These are phyloP conservation scores for Lipomyces anomalus DNA, from an alignment of 805 yeast species.

Conservation along the genomic window DNA sequence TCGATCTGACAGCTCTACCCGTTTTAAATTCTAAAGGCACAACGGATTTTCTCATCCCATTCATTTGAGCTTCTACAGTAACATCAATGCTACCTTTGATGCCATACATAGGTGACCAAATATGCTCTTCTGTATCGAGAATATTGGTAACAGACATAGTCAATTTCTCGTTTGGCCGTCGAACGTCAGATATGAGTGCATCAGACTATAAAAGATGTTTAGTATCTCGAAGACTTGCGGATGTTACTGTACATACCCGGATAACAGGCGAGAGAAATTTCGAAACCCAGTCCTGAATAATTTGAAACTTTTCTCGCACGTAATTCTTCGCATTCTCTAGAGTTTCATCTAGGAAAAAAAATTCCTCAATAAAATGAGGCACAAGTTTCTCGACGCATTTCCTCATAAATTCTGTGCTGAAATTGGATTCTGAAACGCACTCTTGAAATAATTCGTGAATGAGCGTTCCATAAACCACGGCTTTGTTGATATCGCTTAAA, in stretches of 20 bases:
- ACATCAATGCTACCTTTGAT: slow-evolving; percentile 86
- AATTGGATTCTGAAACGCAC: slow-evolving; percentile 41
- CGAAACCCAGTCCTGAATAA: slow-evolving; percentile 31
- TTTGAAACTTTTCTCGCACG: slow-evolving; percentile 8
- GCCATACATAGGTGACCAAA: slow-evolving; percentile 89
- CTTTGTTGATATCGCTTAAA: slow-evolving; percentile 60
- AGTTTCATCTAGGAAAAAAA: slow-evolving; percentile 27
- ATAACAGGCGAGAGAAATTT: slow-evolving; percentile 3
- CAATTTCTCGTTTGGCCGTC: not conserved
- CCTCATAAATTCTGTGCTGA: slow-evolving; percentile 38
- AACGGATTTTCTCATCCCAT: slow-evolving; percentile 29
- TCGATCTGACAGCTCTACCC: slow-evolving; percentile 50
- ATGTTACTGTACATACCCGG: slow-evolving; percentile 6
- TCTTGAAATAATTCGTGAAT: slow-evolving; percentile 71
- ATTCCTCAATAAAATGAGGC: slow-evolving; percentile 22
- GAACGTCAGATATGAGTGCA: slow-evolving; percentile 2
- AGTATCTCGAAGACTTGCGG: slow-evolving; percentile 28
- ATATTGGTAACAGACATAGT: slow-evolving; percentile 55
- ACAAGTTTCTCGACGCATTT: slow-evolving; percentile 25
- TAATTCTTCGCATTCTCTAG: slow-evolving; percentile 27
- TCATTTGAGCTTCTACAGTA: slow-evolving; percentile 55
- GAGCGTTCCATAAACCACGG: slow-evolving; percentile 72
- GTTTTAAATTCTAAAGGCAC: slow-evolving; percentile 89
- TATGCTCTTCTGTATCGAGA: slow-evolving; percentile 80
- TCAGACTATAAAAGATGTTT: slow-evolving; percentile 8